Conservation (phyloP, 768 basidiomycete genomes). For the Amanita muscaria region DNA sequence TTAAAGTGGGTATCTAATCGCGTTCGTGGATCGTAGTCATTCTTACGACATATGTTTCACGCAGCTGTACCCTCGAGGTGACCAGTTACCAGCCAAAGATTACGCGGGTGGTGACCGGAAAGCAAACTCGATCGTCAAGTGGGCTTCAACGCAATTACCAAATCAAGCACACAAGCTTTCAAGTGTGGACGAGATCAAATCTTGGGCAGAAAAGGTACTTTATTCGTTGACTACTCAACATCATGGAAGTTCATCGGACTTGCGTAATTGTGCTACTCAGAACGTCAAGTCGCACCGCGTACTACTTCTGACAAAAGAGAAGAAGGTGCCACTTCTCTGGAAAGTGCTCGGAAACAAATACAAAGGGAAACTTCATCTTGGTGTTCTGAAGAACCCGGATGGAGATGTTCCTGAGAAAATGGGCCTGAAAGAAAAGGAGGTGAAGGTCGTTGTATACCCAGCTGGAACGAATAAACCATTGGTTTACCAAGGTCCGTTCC, state of each 20-base stretch:
- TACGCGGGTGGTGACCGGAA: constrained; percentile 68
- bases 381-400: constrained; percentile 55
- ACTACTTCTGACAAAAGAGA: constrained; percentile 67
- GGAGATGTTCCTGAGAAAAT: constrained; percentile 49
- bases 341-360: constrained; percentile 71
- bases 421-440: constrained; percentile 47
- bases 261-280: constrained; percentile 12
- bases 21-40: not conserved
- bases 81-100: constrained; percentile 45
- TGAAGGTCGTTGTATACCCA: constrained; percentile 68
- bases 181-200: constrained; percentile 44
- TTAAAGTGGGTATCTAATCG: constrained; percentile 65
- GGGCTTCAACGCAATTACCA: constrained; percentile 66
- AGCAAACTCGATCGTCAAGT: constrained; percentile 65
- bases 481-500: constrained; percentile 54
- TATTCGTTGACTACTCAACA: not conserved
- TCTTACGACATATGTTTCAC: not conserved
- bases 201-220: constrained; percentile 65
- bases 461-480: constrained; percentile 46
- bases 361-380: constrained; percentile 52
- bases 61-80: constrained; percentile 74
- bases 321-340: constrained; percentile 73
- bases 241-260: not conserved
- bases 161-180: constrained; percentile 57
- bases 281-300: constrained; percentile 40